Base-by-base conservation (phyloP, 2,329 filamentous ascomycete genomes). In the Hypoxylon sp. region DNA sequence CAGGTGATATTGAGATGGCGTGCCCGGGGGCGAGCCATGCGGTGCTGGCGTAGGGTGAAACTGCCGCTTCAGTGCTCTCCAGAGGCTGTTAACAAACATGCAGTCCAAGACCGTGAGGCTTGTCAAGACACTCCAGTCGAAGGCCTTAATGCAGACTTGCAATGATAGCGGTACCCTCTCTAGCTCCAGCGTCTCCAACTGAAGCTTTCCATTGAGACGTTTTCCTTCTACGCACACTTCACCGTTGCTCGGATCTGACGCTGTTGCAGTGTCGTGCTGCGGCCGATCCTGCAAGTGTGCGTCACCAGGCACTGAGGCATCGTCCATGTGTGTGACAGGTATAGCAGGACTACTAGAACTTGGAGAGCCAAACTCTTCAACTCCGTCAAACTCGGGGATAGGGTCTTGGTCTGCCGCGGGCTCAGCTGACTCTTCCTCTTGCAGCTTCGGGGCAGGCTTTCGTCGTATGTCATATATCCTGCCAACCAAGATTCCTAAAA, bases 91-190 rank as follows among this genome's bases (percentile, higher is more conserved):
- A 68, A 92, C 87, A 48, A 90, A 84, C 27, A 81, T 79, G 69
- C 91, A 95, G 60, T 88, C 81, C 41, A 95, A 82, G 17, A 95
- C 81, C 0, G 91, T 94, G 47, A 95, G 74, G 13, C 79, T 88
- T 2, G 86, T 90, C 48, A 95, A 73, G 8, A 82, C 78, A 1
- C 85, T 85, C 90, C 90, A 95, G 73, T 95, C 90, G 37, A 95
- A 81, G 1, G 85, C 88, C 58, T 84, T 83, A 42, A 86, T 81
- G 51, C 92, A 79, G n/a, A 91, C 85, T 7, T 86, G 80, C 37
- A 91, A 81, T 1, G 88, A 92, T n/a, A 95, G 75, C 0, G 85
- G 83, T 2, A 94, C 83, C 20, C 89, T 84, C 73, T 95, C 90
- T 2, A 95, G 78, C 73, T 92, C 90, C 8, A 95, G 77, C 1